Evolutionary conservation across 805 yeast genomes (phyloP), one percentile per base, ranked within the genome.

Genomic region (Candida mattraensis): DNA sequence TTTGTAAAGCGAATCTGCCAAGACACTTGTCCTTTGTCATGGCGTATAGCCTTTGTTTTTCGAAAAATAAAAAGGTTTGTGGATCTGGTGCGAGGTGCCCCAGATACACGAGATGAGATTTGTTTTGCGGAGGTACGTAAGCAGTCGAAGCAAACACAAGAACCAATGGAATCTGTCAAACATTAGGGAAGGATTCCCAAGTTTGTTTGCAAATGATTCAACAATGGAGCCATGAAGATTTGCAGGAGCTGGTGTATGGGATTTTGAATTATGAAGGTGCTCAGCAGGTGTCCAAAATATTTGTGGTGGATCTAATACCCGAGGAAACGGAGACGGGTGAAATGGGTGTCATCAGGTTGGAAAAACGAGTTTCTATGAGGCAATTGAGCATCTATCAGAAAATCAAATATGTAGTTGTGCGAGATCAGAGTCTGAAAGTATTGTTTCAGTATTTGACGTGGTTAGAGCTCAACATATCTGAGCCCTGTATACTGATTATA

Each of bases 11-110:
- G n/a, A n/a, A n/a, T n/a, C n/a, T n/a, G n/a, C n/a, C n/a, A 24
- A 22, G 18, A 24, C 14, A 25, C 18, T 10, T 24, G 31, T 35
- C 31, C 19, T 23, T 24, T 30, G 35, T 30, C 18, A 23, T 26
- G 39, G 39, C 39, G 39, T 36, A 30, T 29, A n/a, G n/a, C n/a
- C n/a, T n/a, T n/a, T n/a, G 35, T 35, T 35, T 30, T 26, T 28
- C 24, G 24, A 15, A 26, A 36, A 36, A 30, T 24, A 24, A 30
- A n/a, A n/a, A n/a, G n/a, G n/a, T n/a, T n/a, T n/a, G n/a, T n/a
- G n/a, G 35, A 30, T 36, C 30, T 16, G 39, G 39, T 36, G 27
- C 18, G 19, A 23, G 39, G 39, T n/a, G n/a, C n/a, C n/a, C n/a
- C n/a, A n/a, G n/a, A n/a, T n/a, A n/a, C n/a, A n/a, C n/a, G n/a